These are phyloP conservation scores for Podospora pseudocomata DNA, from an alignment of 495 filamentous ascomycete species.

Conservation along the genomic window DNA sequence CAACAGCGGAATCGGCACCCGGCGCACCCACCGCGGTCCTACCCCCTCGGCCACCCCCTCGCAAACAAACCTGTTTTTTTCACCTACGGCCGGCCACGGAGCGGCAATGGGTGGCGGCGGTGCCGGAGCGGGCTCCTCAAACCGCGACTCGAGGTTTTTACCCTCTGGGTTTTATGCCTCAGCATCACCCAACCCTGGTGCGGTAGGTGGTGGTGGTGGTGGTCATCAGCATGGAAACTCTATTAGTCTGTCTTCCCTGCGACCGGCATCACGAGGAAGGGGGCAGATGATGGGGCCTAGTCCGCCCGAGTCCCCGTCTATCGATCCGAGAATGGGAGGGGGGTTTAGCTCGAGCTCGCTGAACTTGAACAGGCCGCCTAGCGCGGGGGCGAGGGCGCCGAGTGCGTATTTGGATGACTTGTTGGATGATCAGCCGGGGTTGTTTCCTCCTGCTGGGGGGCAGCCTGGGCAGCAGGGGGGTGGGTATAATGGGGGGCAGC, in stretches of 20 bases:
- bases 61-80: constrained; percentile 79
- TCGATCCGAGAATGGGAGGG: constrained; percentile 30
- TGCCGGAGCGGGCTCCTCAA: constrained; percentile 23
- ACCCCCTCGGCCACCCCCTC: constrained; percentile 46
- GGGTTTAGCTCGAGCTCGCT: constrained; percentile 64
- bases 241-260: constrained; percentile 53
- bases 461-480: constrained; percentile 1
- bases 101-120: constrained; percentile 36
- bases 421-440: constrained; percentile 58
- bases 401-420: constrained; percentile 93
- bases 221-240: constrained; percentile 43
- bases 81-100: constrained; percentile 67
- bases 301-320: constrained; percentile 65
- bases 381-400: constrained; percentile 64
- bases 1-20: constrained; percentile 28
- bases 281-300: constrained; percentile 42
- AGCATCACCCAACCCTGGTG: constrained; percentile 35
- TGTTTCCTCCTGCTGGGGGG: constrained; percentile 32
- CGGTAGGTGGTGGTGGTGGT: background rate
- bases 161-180: constrained; percentile 92
- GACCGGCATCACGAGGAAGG: constrained; percentile 51
- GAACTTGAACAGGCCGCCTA: constrained; percentile 62
- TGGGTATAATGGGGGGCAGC: constrained; percentile 6
- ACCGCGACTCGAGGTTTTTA: constrained; percentile 69
- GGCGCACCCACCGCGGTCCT: constrained; percentile 40